Evolutionary conservation across 1,139 yeast species (phyloP).

Genomic region (Candida glucosophila): DNA sequence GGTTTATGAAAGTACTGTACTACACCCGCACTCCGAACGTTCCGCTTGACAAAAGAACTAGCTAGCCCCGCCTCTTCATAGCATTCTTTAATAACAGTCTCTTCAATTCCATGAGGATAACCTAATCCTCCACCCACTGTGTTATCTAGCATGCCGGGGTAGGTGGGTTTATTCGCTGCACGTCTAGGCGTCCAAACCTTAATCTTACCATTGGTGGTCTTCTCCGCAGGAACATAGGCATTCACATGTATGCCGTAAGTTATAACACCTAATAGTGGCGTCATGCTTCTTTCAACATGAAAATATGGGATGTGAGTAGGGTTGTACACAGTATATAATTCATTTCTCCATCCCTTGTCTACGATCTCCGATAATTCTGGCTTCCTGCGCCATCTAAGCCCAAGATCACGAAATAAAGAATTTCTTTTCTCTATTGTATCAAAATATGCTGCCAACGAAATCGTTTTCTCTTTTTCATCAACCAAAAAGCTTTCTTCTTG

Average conservation of each 20-base stretch:
- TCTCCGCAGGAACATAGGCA: slow-evolving; percentile 52
- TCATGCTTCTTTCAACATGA: slow-evolving; percentile 68
- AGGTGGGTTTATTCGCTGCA: slow-evolving; percentile 69
- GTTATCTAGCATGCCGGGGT: slow-evolving; percentile 86
- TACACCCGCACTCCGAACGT: slow-evolving; percentile 51
- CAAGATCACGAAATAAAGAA: slow-evolving; percentile 35
- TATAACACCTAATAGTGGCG: slow-evolving; percentile 74
- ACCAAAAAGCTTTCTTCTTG: slow-evolving; percentile 24
- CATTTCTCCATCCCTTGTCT: slow-evolving; percentile 78
- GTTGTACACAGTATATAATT: slow-evolving; percentile 64
- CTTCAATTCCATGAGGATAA: slow-evolving; percentile 64
- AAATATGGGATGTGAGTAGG: slow-evolving; percentile 51
- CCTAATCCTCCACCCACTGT: slow-evolving; percentile 95
- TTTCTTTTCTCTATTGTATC: slow-evolving; percentile 42
- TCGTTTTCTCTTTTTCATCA: slow-evolving; percentile 16
- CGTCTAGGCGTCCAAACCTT: slow-evolving; percentile 84
- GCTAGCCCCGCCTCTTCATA: slow-evolving; percentile 84
- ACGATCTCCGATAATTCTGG: slow-evolving; percentile 33
- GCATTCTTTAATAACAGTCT: slow-evolving; percentile 79
- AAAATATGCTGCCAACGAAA: slow-evolving; percentile 27
- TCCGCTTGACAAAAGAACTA: slow-evolving; percentile 36
- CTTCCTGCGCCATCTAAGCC: slow-evolving; percentile 29
- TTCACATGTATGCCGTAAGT: slow-evolving; percentile 87
- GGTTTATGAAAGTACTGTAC: slow-evolving; percentile 55
- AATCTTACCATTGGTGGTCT: slow-evolving; percentile 31